Evolutionary conservation across 306 rosid genomes (phyloP), one percentile per base, ranked within the genome.

Genomic region (Begonia fuchsioides): DNA sequence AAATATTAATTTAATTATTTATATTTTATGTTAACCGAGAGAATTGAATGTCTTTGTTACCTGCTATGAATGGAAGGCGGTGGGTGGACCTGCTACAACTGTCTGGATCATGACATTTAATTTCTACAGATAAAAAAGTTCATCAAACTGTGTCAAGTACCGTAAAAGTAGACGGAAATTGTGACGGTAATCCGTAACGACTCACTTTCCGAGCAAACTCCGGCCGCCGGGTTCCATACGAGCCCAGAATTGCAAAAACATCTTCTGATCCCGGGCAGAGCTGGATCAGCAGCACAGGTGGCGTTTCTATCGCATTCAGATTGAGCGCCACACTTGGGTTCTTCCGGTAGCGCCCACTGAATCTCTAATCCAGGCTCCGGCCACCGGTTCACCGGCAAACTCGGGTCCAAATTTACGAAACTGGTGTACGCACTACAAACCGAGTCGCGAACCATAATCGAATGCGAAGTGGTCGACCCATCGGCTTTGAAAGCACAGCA

Each of bases 391-490:
- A 62, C 70, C 0, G 80, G 64, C 20, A 59, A 13, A 18, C 1
- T 48, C 40, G 63, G 43, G 54, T 86, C 53, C 58, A 86, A 57
- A 12, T 86, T 74, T 11, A 86, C 93, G 8, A 86, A 79, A n/a
- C 96, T 79, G 1, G 86, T 72, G 60, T 82, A 86, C 2, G 96
- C 96, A 3, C 76, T 74, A 9, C 96, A 86, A 1, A 93, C 93
- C 1, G 69, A 59, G 1, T 72, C 68, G 44, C 75, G 60, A 11
- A 86, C 90, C 41, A 74, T 72, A 6, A 86, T 70, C 83, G 43
- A 66, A 49, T 86, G 72, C 5, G 90, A 70, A 20, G 70, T 86
- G 8, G 90, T 69, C 11, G 96, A 86, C 40, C 96, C 96, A 1
- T 82, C 93, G 17, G 90, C 81, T 18, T 68, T 17, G 45, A 68